Evolutionary conservation across 257 asterid species (phyloP).

Genomic region (Ligustrum vulgare): DNA sequence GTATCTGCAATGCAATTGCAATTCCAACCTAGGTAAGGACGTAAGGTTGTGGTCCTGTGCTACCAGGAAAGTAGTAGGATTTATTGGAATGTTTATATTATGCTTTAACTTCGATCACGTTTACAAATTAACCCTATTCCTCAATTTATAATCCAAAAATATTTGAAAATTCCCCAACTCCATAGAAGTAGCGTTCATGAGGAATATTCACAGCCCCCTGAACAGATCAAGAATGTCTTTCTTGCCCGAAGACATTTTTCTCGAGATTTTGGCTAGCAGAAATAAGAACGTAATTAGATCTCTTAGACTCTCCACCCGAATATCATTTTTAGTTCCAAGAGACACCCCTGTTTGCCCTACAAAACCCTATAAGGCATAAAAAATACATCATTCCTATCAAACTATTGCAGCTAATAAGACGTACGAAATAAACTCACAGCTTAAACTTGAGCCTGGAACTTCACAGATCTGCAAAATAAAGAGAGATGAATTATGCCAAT

Average conservation of each 20-base stretch:
- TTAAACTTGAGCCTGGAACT: conserved; percentile 42
- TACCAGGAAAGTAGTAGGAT: background rate
- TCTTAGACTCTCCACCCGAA: background rate
- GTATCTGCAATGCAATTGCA: background rate
- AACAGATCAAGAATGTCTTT: background rate
- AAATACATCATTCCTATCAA: conserved; percentile 15
- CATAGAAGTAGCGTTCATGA: background rate
- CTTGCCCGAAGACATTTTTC: background rate
- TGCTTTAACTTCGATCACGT: background rate
- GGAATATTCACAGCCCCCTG: background rate
- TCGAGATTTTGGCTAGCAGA: background rate
- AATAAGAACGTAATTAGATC: background rate
- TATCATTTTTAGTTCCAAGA: background rate
- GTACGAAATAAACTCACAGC: conserved; percentile 47
- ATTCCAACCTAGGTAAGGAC: background rate
- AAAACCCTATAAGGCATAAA: conserved; percentile 10
- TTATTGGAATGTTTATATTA: background rate
- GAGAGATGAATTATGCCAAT: conserved; percentile 7
- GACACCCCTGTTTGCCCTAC: background rate
- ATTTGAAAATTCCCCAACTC: background rate
- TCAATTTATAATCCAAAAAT: background rate
- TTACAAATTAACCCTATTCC: background rate
- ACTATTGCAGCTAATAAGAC: conserved; percentile 18
- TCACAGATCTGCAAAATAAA: conserved; percentile 45
- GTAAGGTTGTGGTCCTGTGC: background rate